These are phyloP conservation scores for Cerioporus squamosus DNA, from an alignment of 1,284 basidiomycete species.

Conservation along the genomic window DNA sequence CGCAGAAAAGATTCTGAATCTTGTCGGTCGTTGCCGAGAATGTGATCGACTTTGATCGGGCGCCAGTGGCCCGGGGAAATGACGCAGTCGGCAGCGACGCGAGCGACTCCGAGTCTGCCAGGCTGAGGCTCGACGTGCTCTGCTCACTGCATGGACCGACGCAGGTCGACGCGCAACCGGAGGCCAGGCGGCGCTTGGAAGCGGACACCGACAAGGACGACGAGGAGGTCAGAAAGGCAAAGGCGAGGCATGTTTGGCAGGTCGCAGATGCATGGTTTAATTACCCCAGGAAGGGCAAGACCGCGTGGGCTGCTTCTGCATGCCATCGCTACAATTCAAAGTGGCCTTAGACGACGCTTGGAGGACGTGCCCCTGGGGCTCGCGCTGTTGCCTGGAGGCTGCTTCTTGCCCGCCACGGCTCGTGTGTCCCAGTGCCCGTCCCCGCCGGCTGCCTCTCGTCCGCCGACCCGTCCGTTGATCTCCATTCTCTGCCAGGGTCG, in stretches of 20 bases:
- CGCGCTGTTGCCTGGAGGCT: not conserved
- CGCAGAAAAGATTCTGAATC: not conserved
- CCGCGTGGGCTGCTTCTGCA: conserved; percentile 1
- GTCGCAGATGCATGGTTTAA: not conserved
- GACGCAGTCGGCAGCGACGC: not conserved
- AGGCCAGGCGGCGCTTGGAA: no score
- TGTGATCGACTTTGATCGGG: not conserved
- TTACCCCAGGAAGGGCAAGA: conserved; percentile 6
- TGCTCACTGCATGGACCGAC: no score
- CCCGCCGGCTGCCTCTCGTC: not conserved
- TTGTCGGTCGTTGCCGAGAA: not conserved
- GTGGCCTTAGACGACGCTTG: conserved; percentile 4
- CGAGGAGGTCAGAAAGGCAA: no score
- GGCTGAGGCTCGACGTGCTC: no score
- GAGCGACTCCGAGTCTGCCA: no score
- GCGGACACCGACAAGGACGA: no score
- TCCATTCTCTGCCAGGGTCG: not conserved
- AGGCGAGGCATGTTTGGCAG: not conserved
- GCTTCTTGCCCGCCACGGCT: not conserved
- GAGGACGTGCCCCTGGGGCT: not conserved
- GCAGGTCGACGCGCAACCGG: no score
- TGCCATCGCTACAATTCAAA: conserved; percentile 12
- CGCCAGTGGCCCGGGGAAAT: not conserved
- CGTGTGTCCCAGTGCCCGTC: not conserved
- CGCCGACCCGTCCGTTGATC: not conserved